Evolutionary conservation across 768 basidiomycete species (phyloP), one percentile per base, ranked within the genome.

Genomic region (Macrolepiota dolichaula): DNA sequence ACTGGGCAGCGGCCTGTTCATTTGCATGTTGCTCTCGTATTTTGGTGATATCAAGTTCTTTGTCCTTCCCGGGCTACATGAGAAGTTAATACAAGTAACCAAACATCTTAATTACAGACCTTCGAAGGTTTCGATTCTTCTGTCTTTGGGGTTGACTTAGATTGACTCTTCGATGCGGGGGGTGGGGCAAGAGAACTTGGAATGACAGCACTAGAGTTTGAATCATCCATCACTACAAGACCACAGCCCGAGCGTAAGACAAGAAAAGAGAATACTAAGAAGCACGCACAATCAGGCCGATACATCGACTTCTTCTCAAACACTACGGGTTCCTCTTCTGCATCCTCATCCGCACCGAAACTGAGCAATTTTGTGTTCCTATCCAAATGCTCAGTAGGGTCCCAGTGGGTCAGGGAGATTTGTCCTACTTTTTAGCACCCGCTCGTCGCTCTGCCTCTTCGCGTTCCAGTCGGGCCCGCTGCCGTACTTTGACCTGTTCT

Each of bases 311-410:
- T 95, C 80, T 94, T 94, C 74, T 87, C 87, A 64, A 85, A 78
- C 1, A 70, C 69, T 0, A 79, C 72, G 0, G 79, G 68, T 49
- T 86, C 88, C 12, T 76, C 82, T 7, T 85, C 87, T 27, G 83
- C 88, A 36, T 68, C 85, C n/a, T 73, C 85, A 36, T 84, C 89
- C 50, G 85, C 89, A 7, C 85, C 89, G 71, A 99, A 99, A 54
- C 94, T 96, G 57, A 98, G 73, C 10, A 99, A 74, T 59, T 89
- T 91, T 10, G 91, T 90, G 68, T 99, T 94, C 73, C 95, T 97
- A 62, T 17, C 24, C n/a, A 22, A 12, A 29, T 12, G 29, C 5
- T 51, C n/a, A 62, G 38, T 1, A 0, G 42, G 15, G 15, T 25
- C 7, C 29, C 29, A 24, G 13, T 35, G 15, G n/a, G n/a, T 12